These are phyloP conservation scores for Rhododendron vialii DNA, from an alignment of 148 eudicot species.

Conservation along the genomic window DNA sequence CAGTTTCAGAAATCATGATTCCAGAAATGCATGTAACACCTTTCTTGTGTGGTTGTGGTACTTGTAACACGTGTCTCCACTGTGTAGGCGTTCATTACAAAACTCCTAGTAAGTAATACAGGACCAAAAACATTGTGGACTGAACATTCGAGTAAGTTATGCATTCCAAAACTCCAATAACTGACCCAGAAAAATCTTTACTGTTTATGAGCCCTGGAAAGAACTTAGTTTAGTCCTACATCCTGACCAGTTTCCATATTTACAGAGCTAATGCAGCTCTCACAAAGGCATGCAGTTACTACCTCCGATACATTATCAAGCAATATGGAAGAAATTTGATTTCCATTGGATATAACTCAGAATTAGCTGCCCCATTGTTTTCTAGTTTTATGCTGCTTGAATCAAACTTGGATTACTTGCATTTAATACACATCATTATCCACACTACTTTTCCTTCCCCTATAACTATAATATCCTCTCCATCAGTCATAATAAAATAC, in stretches of 20 bases:
- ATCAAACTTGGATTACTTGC: background rate
- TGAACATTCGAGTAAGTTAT: background rate
- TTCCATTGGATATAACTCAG: background rate
- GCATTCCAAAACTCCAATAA: slow-evolving; percentile 5
- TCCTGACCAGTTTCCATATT: background rate
- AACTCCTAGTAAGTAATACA: background rate
- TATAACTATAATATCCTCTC: background rate
- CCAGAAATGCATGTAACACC: slow-evolving; percentile 96
- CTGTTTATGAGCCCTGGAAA: background rate
- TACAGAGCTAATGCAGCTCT: background rate
- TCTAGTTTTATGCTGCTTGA: background rate
- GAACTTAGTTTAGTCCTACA: background rate
- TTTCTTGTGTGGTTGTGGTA: slow-evolving; percentile 74
- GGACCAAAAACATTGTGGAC: background rate
- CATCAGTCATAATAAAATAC: background rate
- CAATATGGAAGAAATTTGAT: background rate
- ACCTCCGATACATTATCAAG: background rate
- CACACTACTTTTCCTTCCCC: background rate
- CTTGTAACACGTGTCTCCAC: slow-evolving; percentile 76
- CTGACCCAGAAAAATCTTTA: background rate
- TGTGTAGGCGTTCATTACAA: slow-evolving; percentile 15
- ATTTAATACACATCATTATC: background rate
- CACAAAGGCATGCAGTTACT: background rate
- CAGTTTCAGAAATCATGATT: slow-evolving; percentile 54
- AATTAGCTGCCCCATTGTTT: background rate